Base-by-base conservation (phyloP, 176 grass and related monocot species). In the Aegilops tauschii region DNA sequence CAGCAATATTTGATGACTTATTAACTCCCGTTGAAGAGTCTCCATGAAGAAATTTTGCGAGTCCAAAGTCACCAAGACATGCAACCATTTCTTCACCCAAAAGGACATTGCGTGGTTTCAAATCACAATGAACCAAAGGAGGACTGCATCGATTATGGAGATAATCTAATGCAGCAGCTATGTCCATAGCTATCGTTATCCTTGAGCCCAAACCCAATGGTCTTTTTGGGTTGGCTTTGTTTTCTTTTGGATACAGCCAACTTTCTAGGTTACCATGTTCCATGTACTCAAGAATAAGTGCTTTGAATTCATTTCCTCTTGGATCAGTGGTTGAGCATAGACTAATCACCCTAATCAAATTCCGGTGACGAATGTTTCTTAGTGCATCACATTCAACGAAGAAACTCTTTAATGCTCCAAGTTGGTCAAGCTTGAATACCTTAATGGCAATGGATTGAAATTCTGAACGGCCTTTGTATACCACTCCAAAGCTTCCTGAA, bases 241-340 rank as follows among this genome's bases (percentile, higher is more conserved):
- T 21, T 21, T 6, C 54, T 58, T 58, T 21, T 58, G 54, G 68
- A 25, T 42, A 39, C 0, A 72, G 18, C 69, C 69, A 72, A 12
- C 69, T 72, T 42, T 72, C 69, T 16, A 72, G 36, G 36, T 72
- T 6, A 13, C 69, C 69, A 21, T 12, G 69, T 14, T 72, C 36
- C 69, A 13, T 72, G 36, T 72, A 72, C 10, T 72, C 36, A 72
- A 72, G 69, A 72, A 72, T 42, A 40, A 72, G 69, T 23, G 35
- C 69, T 42, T 72, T 72, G 69, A 72, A 72, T n/a, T 72, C 69
- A 71, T 71, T 40, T 40, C 68, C 68, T 23, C 18, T 71, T 40
- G 20, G 36, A 72, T 72, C 69, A 23, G 20, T 42, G 69, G 36
- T 72, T 72, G 69, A 72, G 36, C 69, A 72, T 32, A 72, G 0